Evolutionary conservation across 2,329 filamentous ascomycete genomes (phyloP).

Genomic region (Arthrobotrys musiformis): DNA sequence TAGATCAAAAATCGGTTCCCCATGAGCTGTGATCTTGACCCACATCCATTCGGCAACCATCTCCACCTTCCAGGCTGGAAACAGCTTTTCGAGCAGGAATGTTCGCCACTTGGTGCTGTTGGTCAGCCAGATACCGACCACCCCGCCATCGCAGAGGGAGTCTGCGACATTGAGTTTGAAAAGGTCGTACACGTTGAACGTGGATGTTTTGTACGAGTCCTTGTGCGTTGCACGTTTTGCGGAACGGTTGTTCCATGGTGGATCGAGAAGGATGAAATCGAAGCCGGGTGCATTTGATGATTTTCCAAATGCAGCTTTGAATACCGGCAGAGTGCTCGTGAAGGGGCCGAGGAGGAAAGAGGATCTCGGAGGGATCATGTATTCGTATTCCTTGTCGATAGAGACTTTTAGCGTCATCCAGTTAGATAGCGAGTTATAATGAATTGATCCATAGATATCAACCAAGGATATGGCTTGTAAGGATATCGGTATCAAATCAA

Average conservation of each 20-base stretch:
- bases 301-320: constrained; percentile 35
- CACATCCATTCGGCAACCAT: constrained; percentile 78
- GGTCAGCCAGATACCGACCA: constrained; percentile 81
- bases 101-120: constrained; percentile 72
- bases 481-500: constrained; percentile 26
- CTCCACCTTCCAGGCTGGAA: constrained; percentile 74
- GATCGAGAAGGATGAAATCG: constrained; percentile 77
- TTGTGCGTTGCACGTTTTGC: constrained; percentile 70
- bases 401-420: constrained; percentile 42
- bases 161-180: constrained; percentile 70
- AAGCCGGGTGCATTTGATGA: constrained; percentile 64
- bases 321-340: constrained; percentile 26
- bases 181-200: constrained; percentile 66
- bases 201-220: constrained; percentile 64
- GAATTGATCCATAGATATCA: constrained; percentile 43
- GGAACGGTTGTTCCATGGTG: constrained; percentile 84
- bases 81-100: constrained; percentile 71
- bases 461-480: constrained; percentile 38
- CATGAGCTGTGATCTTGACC: constrained; percentile 76
- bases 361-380: constrained; percentile 57
- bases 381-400: constrained; percentile 40
- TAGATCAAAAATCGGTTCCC: constrained; percentile 73
- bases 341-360: constrained; percentile 58
- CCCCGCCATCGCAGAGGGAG: constrained; percentile 67
- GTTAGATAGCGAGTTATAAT: constrained; percentile 29